Evolutionary conservation across 2,329 filamentous ascomycete genomes (phyloP).

Genomic region (Hymenoscyphus linearis): DNA sequence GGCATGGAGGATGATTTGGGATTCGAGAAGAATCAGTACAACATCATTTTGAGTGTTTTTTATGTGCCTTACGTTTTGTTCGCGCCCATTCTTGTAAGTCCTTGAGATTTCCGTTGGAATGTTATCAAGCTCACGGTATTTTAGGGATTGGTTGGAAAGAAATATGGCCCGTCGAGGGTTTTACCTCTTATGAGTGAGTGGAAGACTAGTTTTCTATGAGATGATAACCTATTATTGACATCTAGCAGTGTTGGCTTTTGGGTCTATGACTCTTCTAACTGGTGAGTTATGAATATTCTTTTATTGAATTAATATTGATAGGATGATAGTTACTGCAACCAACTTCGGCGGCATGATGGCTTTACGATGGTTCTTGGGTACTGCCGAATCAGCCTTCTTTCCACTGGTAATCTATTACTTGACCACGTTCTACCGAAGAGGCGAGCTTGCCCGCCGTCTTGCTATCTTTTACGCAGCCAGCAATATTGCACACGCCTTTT

Average conservation of each 20-base stretch:
- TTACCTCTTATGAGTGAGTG: slow-evolving; percentile 52
- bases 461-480: slow-evolving; percentile 72
- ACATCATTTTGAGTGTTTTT: slow-evolving; percentile 65
- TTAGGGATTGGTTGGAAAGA: slow-evolving; percentile 57
- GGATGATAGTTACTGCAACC: slow-evolving; percentile 40
- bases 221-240: neutral
- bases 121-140: slow-evolving; percentile 52
- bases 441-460: slow-evolving; percentile 64
- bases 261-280: slow-evolving; percentile 51
- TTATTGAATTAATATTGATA: neutral
- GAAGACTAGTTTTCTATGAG: neutral
- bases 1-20: slow-evolving; percentile 43
- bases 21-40: slow-evolving; percentile 61
- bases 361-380: slow-evolving; percentile 62
- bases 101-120: slow-evolving; percentile 37
- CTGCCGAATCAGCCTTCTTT: slow-evolving; percentile 64
- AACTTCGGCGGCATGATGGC: slow-evolving; percentile 64
- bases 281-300: slow-evolving; percentile 32
- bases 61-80: slow-evolving; percentile 70
- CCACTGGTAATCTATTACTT: slow-evolving; percentile 56
- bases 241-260: slow-evolving; percentile 53
- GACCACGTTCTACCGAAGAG: slow-evolving; percentile 64
- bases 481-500: slow-evolving; percentile 66
- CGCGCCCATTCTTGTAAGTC: slow-evolving; percentile 51
- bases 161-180: slow-evolving; percentile 57